phyloP scores from a whole-genome alignment of 176 grass and related monocot species.

The Musa troglodytarum region DNA sequence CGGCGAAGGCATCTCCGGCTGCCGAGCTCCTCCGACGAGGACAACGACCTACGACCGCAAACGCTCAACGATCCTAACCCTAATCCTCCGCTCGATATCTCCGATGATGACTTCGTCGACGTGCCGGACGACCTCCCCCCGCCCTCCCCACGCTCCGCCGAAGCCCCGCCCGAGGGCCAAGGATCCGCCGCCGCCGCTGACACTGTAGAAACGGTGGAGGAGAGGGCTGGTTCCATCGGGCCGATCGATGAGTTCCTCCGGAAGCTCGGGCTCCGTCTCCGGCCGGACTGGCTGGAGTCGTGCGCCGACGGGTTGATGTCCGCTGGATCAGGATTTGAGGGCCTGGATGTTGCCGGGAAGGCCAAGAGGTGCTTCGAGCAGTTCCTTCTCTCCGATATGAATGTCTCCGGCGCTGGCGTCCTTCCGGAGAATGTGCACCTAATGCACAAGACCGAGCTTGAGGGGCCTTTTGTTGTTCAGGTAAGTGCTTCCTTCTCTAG shows the following conservation, averaged over 20 bases:
- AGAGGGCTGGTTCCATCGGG: constrained; percentile 14
- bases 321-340: constrained; percentile 18
- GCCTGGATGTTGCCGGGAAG: constrained; percentile 28
- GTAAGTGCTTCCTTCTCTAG: constrained; percentile 22
- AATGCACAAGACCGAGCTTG: constrained; percentile 52
- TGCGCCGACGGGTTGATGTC: constrained; percentile 34
- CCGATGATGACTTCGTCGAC: constrained; percentile 59
- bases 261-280: constrained; percentile 41
- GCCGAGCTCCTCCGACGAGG: constrained; percentile 54
- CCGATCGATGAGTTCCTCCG: constrained; percentile 48
- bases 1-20: constrained; percentile 33
- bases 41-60: constrained; percentile 23
- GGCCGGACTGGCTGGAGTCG: constrained; percentile 59
- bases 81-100: constrained; percentile 39
- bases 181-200: background rate
- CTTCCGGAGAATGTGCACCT: constrained; percentile 47
- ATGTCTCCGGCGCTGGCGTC: constrained; percentile 45
- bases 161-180: background rate
- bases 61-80: constrained; percentile 21
- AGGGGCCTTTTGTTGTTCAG: constrained; percentile 84
- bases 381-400: constrained; percentile 87
- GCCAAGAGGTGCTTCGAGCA: constrained; percentile 66
- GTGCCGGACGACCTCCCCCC: constrained; percentile 48
- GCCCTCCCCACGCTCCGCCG: constrained; percentile 14
- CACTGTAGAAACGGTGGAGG: background rate